phyloP scores from a whole-genome alignment of 345 rosid species.

The Linum lewisii region DNA sequence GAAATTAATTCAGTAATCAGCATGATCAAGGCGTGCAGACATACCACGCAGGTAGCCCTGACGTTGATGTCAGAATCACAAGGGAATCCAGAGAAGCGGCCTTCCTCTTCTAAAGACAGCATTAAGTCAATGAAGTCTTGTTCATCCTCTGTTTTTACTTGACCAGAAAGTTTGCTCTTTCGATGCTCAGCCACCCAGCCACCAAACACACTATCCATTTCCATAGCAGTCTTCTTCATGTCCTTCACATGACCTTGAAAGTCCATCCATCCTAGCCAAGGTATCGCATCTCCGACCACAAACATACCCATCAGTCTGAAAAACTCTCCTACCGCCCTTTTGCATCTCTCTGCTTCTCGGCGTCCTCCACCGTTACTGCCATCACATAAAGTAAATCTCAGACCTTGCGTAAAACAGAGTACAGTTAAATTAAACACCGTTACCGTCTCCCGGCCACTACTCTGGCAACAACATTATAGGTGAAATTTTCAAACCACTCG shows the following conservation, averaged over 20 bases:
- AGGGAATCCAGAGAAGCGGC: constrained; percentile 24
- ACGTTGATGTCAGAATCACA: constrained; percentile 35
- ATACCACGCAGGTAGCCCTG: constrained; percentile 59
- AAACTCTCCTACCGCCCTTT: neutral
- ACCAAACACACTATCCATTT: constrained; percentile 30
- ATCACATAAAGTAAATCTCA: no score
- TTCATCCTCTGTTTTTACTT: constrained; percentile 12
- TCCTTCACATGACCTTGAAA: constrained; percentile 41
- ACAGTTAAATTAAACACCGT: neutral
- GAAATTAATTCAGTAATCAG: neutral
- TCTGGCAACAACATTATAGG: constrained; percentile 30
- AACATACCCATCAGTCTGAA: constrained; percentile 30
- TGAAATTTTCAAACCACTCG: constrained; percentile 34
- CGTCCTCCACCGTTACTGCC: neutral
- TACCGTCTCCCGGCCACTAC: constrained; percentile 47
- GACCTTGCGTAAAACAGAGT: no score
- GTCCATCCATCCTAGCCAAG: constrained; percentile 47
- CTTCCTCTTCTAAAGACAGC: constrained; percentile 37
- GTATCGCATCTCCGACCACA: constrained; percentile 49
- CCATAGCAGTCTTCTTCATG: constrained; percentile 51
- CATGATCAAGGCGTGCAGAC: neutral
- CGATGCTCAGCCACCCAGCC: constrained; percentile 39
- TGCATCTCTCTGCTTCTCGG: neutral
- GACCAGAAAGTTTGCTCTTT: constrained; percentile 18
- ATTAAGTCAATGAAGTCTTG: constrained; percentile 47